Conservation (phyloP, 1,284 basidiomycete species). For the Malassezia furfur region DNA sequence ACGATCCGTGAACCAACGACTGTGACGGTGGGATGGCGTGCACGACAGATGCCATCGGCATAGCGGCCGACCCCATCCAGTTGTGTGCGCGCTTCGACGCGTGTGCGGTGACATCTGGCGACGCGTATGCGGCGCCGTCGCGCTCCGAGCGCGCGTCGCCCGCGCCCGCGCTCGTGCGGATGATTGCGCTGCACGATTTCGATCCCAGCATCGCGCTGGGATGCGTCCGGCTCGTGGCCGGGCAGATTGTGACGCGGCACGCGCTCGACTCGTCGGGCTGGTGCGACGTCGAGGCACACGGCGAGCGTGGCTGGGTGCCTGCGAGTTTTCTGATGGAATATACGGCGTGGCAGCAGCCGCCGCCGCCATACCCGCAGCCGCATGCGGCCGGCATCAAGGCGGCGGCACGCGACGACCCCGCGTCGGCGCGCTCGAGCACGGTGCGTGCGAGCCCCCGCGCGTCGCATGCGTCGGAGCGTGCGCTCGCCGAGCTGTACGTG, state of each 20-base stretch:
- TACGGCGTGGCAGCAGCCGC: not conserved
- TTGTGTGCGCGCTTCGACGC: too few relatives aligned
- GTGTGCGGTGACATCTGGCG: too few relatives aligned
- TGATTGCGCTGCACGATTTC: constrained; percentile 48
- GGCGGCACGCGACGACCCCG: not conserved
- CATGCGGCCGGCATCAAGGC: not conserved
- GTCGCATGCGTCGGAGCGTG: not conserved
- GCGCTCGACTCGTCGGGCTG: constrained; percentile 81
- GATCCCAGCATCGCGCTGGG: constrained; percentile 53
- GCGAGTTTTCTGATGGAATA: constrained; percentile 54
- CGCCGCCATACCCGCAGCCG: not conserved
- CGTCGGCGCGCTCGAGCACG: too few relatives aligned
- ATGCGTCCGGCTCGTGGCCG: constrained; percentile 67
- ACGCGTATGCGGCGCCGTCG: too few relatives aligned
- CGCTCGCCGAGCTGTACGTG: not conserved
- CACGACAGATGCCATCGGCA: too few relatives aligned
- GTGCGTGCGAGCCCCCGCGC: not conserved
- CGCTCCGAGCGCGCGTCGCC: too few relatives aligned
- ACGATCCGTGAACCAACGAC: too few relatives aligned
- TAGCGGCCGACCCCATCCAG: too few relatives aligned
- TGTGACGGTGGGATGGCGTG: too few relatives aligned
- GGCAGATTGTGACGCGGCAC: constrained; percentile 80
- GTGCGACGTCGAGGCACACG: constrained; percentile 89
- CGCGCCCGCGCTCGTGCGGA: not conserved
- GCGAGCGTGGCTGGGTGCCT: constrained; percentile 82